Conservation (phyloP, 192 early-diverging fungal species). For the Coemansia sp. region DNA sequence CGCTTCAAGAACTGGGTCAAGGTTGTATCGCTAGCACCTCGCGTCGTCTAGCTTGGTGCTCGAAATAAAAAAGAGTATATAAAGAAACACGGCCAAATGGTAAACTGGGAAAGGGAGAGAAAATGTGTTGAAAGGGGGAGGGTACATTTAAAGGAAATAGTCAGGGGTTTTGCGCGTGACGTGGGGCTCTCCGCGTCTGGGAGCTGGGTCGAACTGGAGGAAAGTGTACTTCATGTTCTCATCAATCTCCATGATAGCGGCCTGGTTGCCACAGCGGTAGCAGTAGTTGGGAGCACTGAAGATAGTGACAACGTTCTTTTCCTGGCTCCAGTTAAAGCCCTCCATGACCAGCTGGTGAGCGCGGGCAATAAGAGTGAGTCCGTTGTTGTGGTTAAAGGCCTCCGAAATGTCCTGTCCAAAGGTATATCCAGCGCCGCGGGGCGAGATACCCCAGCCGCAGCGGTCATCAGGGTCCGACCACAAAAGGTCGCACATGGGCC, state of each 20-base stretch:
- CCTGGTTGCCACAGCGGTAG: conserved; percentile 99
- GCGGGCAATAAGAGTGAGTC: conserved; percentile 93
- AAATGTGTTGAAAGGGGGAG: not conserved
- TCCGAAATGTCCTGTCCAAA: conserved; percentile 88
- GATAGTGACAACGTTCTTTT: conserved; percentile 97
- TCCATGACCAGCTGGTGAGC: conserved; percentile 93
- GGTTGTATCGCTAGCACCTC: conserved; percentile 88
- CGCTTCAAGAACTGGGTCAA: conserved; percentile 96
- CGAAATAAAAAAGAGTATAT: not conserved
- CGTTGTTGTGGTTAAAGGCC: conserved; percentile 92
- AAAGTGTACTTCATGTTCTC: conserved; percentile 99
- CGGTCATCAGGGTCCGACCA: conserved; percentile 89
- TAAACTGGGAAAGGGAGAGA: not conserved
- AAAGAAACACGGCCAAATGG: not conserved
- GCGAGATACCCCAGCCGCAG: conserved; percentile 84
- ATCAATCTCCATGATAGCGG: conserved; percentile 99
- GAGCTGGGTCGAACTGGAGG: conserved; percentile 97
- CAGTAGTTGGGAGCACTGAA: conserved; percentile 99
- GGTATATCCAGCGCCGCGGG: conserved; percentile 83
- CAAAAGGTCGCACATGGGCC: conserved; percentile 84
- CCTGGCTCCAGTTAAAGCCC: conserved; percentile 99
- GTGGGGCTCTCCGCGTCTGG: conserved; percentile 95
- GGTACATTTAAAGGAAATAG: conserved; percentile 83
- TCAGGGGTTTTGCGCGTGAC: conserved; percentile 98
- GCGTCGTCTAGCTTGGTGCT: conserved; percentile 59